Evolutionary conservation across 257 asterid genomes (phyloP).

Genomic region (Solanum chilense): DNA sequence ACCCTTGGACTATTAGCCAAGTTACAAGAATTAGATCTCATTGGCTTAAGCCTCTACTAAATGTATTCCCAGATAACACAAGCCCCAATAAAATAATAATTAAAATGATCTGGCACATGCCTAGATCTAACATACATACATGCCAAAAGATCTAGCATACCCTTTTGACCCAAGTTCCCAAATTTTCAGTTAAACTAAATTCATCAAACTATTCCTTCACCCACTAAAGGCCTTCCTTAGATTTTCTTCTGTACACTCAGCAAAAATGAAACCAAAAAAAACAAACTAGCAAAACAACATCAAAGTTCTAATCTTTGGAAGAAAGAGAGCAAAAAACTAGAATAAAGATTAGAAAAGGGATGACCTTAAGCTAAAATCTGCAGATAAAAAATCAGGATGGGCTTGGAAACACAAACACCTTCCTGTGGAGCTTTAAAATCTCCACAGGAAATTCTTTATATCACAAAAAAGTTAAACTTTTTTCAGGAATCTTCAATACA

Average conservation of each 20-base stretch:
- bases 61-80: neutral
- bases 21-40: slow-evolving; percentile 5
- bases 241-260: neutral
- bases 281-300: neutral
- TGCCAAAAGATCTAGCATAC: slow-evolving; percentile 15
- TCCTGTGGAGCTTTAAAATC: neutral
- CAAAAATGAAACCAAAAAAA: neutral
- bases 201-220: neutral
- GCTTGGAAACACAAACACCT: neutral
- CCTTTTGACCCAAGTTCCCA: neutral
- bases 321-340: neutral
- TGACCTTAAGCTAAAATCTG: neutral
- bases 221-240: neutral
- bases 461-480: neutral
- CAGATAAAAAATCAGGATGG: neutral
- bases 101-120: slow-evolving; percentile 2
- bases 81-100: neutral
- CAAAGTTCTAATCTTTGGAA: neutral
- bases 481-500: neutral
- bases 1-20: neutral
- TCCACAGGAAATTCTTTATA: neutral
- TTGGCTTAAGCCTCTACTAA: neutral
- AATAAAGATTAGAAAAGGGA: neutral
- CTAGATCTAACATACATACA: slow-evolving; percentile 13
- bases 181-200: neutral